These are phyloP conservation scores for Pseudocercospora cruenta DNA, from an alignment of 2,329 filamentous ascomycete genomes.

Conservation along the genomic window DNA sequence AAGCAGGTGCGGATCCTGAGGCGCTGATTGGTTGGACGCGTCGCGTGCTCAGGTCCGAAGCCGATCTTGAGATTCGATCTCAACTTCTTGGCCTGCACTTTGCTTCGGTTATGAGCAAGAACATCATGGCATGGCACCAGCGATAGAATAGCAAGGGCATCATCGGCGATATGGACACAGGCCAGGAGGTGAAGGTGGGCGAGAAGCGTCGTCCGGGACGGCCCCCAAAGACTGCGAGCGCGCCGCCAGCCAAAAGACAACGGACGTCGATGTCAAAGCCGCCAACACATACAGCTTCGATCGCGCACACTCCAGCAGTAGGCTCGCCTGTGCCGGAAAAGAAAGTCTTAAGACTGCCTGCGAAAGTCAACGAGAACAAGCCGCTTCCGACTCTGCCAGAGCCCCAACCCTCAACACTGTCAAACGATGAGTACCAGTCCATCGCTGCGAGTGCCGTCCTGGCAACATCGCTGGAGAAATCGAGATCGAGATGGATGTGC, in stretches of 20 bases:
- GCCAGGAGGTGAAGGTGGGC: slow-evolving; percentile 18
- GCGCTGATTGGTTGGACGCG: neutral
- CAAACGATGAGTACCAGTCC: slow-evolving; percentile 70
- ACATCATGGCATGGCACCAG: neutral
- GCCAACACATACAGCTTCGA: slow-evolving; percentile 13
- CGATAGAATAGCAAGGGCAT: neutral
- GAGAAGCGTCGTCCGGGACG: slow-evolving; percentile 36
- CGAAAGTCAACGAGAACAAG: slow-evolving; percentile 65
- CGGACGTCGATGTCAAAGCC: slow-evolving; percentile 14
- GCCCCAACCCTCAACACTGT: slow-evolving; percentile 66
- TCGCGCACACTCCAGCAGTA: slow-evolving; percentile 6
- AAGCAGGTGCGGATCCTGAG: neutral
- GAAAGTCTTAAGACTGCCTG: slow-evolving; percentile 55
- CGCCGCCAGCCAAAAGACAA: slow-evolving; percentile 34
- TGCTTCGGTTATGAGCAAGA: neutral
- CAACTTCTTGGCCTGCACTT: neutral
- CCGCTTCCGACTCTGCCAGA: slow-evolving; percentile 72
- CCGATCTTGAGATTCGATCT: neutral
- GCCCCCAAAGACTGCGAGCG: slow-evolving; percentile 22
- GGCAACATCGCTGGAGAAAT: slow-evolving; percentile 71
- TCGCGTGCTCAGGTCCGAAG: neutral
- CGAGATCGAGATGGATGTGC: slow-evolving; percentile 72
- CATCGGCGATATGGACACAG: slow-evolving; percentile 13
- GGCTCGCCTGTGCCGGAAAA: slow-evolving; percentile 28
- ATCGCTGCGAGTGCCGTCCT: slow-evolving; percentile 77